Evolutionary conservation across 2,329 filamentous ascomycete genomes (phyloP), one percentile per base, ranked within the genome.

Genomic region (Proliferodiscus dingleyae): DNA sequence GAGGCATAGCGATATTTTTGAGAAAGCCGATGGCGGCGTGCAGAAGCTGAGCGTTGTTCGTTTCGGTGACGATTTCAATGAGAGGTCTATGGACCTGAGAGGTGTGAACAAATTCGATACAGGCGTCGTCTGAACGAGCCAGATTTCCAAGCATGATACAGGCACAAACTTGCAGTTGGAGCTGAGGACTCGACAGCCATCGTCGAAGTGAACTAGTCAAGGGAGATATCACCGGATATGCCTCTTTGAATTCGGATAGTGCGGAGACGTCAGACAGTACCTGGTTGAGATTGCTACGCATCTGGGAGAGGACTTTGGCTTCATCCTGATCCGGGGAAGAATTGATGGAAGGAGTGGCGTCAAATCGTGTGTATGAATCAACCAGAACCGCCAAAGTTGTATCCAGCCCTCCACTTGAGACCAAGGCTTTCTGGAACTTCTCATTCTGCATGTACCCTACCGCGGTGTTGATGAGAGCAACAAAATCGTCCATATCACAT

Each of bases 141-240:
- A 84, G 63, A 57, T 84, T 84, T 28, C 80, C 80, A 2, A 84
- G 66, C 13, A 75, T 71, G 3, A 84, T 71, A 51, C 79, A 83
- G 1, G 77, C 79, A 4, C 77, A 76, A 2, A 75, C 69, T 59
- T 75, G 75, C 2, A 83, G 68, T 37, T 68, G 65, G 0, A 64
- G 50, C 49, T 74, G 43, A 55, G 50, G 49, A 56, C 59, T 51
- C 57, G 61, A 60, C 13, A 79, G 61, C 76, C 77, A 80, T n/a
- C 61, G 59, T 15, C 71, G 63, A 1, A 80, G 63, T 0, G 64
- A 68, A 22, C 64, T 61, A 1, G 67, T 63, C 9, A 74, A 66
- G 3, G 65, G 60, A 28, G 69, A 69, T 7, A 68, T 62, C 1
- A 77, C 63, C 0, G 72, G 64, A 43, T 71, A 70, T 3, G 60